phyloP scores from a whole-genome alignment of 1,284 basidiomycete species.

The Sporisorium iseilematis-ciliati region DNA sequence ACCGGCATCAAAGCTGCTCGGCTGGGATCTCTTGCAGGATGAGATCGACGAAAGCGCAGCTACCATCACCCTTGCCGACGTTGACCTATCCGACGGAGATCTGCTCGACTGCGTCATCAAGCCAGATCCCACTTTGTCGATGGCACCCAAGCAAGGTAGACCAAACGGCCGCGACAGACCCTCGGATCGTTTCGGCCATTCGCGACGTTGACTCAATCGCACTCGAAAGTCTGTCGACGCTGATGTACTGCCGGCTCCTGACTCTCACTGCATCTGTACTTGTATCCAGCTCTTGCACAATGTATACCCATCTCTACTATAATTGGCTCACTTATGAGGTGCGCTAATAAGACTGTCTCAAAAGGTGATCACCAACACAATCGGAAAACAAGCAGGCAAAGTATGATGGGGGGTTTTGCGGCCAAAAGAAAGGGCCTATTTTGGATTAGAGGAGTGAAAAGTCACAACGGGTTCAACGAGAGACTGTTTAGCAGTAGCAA shows the following conservation, averaged over 20 bases:
- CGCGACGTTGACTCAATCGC: conserved; percentile 13
- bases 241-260: background rate
- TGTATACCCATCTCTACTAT: conserved; percentile 4
- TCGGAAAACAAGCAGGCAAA: background rate
- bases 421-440: conserved; percentile 19
- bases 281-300: background rate
- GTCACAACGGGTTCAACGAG: conserved; percentile 28
- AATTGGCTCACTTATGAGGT: background rate
- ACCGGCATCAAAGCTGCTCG: conserved; percentile 18
- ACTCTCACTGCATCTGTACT: background rate
- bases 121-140: conserved; percentile 31
- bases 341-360: background rate
- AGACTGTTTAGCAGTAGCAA: conserved; percentile 17
- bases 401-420: conserved; percentile 11
- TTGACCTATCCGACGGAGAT: conserved; percentile 39
- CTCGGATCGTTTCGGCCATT: conserved; percentile 17
- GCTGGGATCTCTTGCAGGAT: conserved; percentile 21
- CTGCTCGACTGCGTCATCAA: conserved; percentile 53
- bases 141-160: conserved; percentile 25
- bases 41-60: conserved; percentile 47
- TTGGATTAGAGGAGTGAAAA: conserved; percentile 28
- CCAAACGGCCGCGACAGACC: conserved; percentile 18
- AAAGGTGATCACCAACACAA: background rate
- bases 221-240: background rate
- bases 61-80: conserved; percentile 33